Conservation (phyloP, 345 rosid species). For the Camelina neglecta region DNA sequence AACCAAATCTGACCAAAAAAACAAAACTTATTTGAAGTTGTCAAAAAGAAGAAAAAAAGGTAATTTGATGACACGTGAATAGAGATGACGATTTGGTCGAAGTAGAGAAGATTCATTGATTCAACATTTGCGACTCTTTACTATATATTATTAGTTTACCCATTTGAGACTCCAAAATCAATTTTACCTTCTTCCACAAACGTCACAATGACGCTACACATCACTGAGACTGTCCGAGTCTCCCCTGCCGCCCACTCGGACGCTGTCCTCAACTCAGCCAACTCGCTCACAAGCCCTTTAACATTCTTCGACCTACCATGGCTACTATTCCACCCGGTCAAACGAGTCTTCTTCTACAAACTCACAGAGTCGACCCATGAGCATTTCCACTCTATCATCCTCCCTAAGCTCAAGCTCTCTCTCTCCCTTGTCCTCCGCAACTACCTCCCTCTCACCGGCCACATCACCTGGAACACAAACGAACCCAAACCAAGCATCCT, state of each 20-base stretch:
- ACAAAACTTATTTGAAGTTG: no score
- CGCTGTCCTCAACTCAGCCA: constrained; percentile 7
- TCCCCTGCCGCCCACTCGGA: constrained; percentile 32
- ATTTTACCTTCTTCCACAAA: not conserved
- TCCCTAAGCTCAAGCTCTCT: constrained; percentile 51
- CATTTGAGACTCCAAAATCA: not conserved
- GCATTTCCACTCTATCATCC: constrained; percentile 39
- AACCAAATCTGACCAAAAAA: not conserved
- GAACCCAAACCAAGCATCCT: constrained; percentile 40
- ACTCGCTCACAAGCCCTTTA: constrained; percentile 40
- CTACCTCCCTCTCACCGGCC: constrained; percentile 48
- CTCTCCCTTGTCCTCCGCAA: constrained; percentile 46
- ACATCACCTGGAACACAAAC: constrained; percentile 34
- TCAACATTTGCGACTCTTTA: not conserved
- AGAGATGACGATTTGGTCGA: not conserved
- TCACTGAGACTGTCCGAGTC: constrained; percentile 20
- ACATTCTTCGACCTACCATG: constrained; percentile 40
- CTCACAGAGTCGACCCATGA: constrained; percentile 32
- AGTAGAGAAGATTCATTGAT: not conserved
- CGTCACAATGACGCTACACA: not conserved
- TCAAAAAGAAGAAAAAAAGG: not conserved
- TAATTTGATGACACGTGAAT: not conserved
- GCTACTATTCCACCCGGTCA: constrained; percentile 44
- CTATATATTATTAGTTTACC: not conserved
- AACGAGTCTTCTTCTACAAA: constrained; percentile 46